Evolutionary conservation across 345 rosid genomes (phyloP), one percentile per base, ranked within the genome.

Genomic region (Gossypium ekmanianum): DNA sequence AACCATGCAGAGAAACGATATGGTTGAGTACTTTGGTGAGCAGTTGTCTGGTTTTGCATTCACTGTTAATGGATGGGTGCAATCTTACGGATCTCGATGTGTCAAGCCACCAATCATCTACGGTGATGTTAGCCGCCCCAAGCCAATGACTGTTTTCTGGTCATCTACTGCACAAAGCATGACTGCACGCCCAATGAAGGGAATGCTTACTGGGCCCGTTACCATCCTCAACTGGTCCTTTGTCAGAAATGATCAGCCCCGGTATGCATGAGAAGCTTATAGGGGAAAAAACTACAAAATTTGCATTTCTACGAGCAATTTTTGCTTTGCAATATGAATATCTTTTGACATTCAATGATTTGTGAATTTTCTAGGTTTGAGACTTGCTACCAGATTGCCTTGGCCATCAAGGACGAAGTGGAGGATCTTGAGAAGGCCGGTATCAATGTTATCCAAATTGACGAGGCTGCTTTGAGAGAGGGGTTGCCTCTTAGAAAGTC

Each of bases 21-120:
- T 94, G 98, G 98, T 94, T 85, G 98, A 94, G 83, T 94, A 94
- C 95, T 94, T 92, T 48, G 98, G 98, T 61, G 98, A 94, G 85
- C 98, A 94, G 77, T 74, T 94, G 77, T 94, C 98, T 1, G 98
- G 98, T 56, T 94, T 94, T 54, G 97, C 94, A 75, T 94, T 94
- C 90, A 88, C 95, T 57, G 98, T 85, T 65, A 94, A 94, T 16
- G 98, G 98, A 4, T 94, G 98, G 98, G 98, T 94, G 78, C 98
- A 94, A 81, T 94, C 98, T 44, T 94, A 92, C 27, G 98, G 98
- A 62, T 94, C 98, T 76, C 97, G 98, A 12, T 94, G 98, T 63
- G 98, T 94, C 84, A 94, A 92, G 91, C 98, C 98, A 74, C 98
- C 98, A 3, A 85, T 94, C 81, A 92, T 94, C 88, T 94, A 90